Conservation (phyloP, 495 filamentous ascomycete genomes). For the Penicillium silybi region DNA sequence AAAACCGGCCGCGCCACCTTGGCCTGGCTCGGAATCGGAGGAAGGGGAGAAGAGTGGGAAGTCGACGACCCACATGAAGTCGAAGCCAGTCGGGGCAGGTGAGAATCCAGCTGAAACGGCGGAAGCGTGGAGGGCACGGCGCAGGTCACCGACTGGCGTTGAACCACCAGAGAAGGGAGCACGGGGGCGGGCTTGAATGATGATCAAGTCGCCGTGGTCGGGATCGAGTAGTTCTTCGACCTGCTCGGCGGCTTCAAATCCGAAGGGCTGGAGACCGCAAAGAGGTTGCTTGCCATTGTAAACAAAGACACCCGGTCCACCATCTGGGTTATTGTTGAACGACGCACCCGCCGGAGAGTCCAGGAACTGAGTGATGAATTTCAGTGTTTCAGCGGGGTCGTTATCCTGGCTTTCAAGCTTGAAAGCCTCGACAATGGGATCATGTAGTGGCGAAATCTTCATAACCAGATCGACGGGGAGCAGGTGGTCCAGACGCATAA, state of each 20-base stretch:
- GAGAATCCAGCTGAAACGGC: constrained; percentile 60
- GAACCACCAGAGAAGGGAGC: constrained; percentile 59
- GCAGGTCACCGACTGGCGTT: constrained; percentile 74
- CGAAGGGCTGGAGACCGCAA: constrained; percentile 68
- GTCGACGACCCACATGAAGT: constrained; percentile 77
- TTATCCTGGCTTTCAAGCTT: constrained; percentile 50
- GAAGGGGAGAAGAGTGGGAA: constrained; percentile 87
- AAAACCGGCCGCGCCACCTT: constrained; percentile 75
- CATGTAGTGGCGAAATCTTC: constrained; percentile 62
- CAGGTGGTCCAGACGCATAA: constrained; percentile 57
- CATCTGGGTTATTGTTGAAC: constrained; percentile 62
- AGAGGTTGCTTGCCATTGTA: constrained; percentile 67
- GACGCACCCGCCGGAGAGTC: constrained; percentile 56
- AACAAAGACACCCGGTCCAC: constrained; percentile 72
- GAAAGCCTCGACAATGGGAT: constrained; percentile 68
- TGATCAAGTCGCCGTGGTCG: constrained; percentile 69
- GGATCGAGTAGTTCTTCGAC: constrained; percentile 49
- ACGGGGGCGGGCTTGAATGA: constrained; percentile 72
- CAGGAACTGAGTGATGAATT: constrained; percentile 67
- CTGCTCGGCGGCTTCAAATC: constrained; percentile 64
- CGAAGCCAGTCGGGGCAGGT: constrained; percentile 49
- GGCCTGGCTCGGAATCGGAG: constrained; percentile 68
- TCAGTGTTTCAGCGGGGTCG: constrained; percentile 43
- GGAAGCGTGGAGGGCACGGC: constrained; percentile 63
- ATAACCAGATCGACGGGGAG: constrained; percentile 62